Evolutionary conservation across 2,329 filamentous ascomycete genomes (phyloP), one percentile per base, ranked within the genome.

Genomic region (Orbilia quercus): DNA sequence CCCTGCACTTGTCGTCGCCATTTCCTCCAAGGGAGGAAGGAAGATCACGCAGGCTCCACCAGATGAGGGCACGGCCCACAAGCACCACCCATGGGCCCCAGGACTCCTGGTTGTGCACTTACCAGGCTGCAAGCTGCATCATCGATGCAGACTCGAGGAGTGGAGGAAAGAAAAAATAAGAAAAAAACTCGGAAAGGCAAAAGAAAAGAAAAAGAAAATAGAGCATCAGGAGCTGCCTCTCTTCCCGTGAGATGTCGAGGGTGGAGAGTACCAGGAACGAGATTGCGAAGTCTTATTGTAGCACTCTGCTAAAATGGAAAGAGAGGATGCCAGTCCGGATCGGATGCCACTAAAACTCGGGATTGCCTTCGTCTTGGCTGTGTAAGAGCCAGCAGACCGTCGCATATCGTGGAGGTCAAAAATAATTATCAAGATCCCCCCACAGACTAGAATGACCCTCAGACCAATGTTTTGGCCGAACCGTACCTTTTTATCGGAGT

Each of bases 21-120:
- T 64, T 64, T 57, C 53, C 66, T 50, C 66, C 66, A 53, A 71
- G 58, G 66, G 40, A 62, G 66, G 66, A 64, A 71, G 66, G 66
- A 71, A 71, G 50, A 59, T 71, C 58, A 64, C 58, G 58, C 59
- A 71, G 66, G 66, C 66, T 71, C 66, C 66, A 64, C 66, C 63
- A 50, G 51, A 71, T 23, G 48, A 71, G 50, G 66, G 66, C 59
- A 63, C 66, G 66, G 51, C 66, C 66, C 66, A 64, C 66, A 63
- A 59, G 44, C 66, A 71, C 54, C 51, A 71, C 58, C 58, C 51
- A 23, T 54, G 58, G 50, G 53, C 58, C 58, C 51, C 36, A 59
- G 58, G 50, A 58, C 58, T 64, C 66, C 51, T 71, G 66, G 66
- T 64, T 59, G 51, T 58, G 60, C 66, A 57, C 66, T 71, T 71